Base-by-base conservation (phyloP, 1,284 basidiomycete species). In the Malassezia arunalokei region DNA sequence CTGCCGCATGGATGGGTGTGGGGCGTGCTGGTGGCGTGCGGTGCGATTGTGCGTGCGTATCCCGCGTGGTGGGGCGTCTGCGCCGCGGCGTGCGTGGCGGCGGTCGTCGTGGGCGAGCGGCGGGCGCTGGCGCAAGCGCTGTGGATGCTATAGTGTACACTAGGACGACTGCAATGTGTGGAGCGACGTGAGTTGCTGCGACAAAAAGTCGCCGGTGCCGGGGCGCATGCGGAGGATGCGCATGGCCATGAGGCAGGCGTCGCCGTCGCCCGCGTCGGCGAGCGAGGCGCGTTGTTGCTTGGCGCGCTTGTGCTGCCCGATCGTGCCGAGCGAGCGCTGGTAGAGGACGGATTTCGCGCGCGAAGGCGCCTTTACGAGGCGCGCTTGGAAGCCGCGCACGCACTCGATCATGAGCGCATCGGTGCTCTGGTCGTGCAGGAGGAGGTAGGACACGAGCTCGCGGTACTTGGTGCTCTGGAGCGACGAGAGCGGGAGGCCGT, bases 381-480 rank as follows among this genome's bases (percentile, higher is more conserved):
- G 62, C 35, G 53, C 54, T 73, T 86, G 87, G 84, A 84, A 92
- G 79, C 86, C 84, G 4, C 87, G 82, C 30, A 95, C 88, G 66
- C 90, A 95, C 76, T 95, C 90, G 74, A 78, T 66, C 62, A 71
- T 69, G 73, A 94, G 49, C 33, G 59, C 63, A 49, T 72, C 69
- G 6, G 69, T 70, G 37, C 49, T 53, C 41, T 64, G 62, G 43
- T 72, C 69, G 50, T 72, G 67, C 43, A 65, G 55, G 27, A 72
- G 54, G 24, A 67, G 55, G 46, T 71, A 71, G 12, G 67, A 66
- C 2, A 71, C 57, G 15, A 63, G 62, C 56, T 69, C 91, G 41
- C 89, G 83, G 74, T 94, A 98, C 74, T 94, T 95, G 73, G 88
- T 84, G 66, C 92, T 95, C 73, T 94, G 90, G n/a, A 99, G 77